Evolutionary conservation across 2,329 filamentous ascomycete genomes (phyloP), one percentile per base, ranked within the genome.

Genomic region (Fusarium beomiforme): DNA sequence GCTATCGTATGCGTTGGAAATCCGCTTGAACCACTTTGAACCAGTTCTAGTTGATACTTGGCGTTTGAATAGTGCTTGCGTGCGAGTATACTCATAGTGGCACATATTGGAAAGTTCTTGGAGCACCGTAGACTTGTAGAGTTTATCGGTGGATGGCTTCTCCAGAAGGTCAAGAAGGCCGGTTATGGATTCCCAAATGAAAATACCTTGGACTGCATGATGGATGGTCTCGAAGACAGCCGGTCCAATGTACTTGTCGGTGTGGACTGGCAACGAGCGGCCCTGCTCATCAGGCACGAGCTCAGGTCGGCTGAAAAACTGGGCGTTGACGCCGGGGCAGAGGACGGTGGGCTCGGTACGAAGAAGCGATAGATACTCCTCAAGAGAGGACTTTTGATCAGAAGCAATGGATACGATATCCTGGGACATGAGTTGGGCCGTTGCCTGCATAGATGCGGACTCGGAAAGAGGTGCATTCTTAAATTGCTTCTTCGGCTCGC

Each of bases 31-130:
- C 72, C 79, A 81, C 49, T 83, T 83, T 2, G 49, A 46, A 8
- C 81, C 83, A 0, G 70, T 77, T 1, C 62, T 64, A 1, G 76
- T 78, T 41, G 84, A 79, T 2, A 86, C 70, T 3, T 81, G 73
- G 10, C 84, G 83, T 63, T 81, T 85, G 49, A 87, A 80, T 0
- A 78, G 26, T 16, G 73, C 67, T 41, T 85, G 83, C 0, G 77
- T 72, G 3, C 82, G 81, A 2, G 43, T 54, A 49, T 82, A 86
- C 53, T 86, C 84, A 1, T 84, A 61, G n/a, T 85, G 76, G 24
- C 80, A 83, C 7, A 84, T 58, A 49, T 85, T 86, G 29, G 81
- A 79, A 0, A 86, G 64, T 51, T 87, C 85, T 63, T 87, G 84
- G 4, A 85, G 75, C 12, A 86, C 56, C 2, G 81, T 76, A 2